Base-by-base conservation (phyloP, 1,139 yeast species). In the Lodderomyces margitis region DNA sequence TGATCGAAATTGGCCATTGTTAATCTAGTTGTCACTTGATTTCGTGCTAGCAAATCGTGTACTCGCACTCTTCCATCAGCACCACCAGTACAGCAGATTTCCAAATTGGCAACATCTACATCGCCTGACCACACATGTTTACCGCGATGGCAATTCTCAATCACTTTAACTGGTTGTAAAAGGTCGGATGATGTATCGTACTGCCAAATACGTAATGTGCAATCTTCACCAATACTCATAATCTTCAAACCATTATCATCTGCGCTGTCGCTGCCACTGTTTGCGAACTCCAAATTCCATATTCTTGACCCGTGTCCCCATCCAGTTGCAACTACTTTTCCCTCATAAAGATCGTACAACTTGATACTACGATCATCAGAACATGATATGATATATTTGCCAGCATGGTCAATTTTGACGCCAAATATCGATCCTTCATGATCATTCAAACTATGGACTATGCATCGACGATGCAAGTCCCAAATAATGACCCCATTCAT, bases 301-400 rank as follows among this genome's bases (percentile, higher is more conserved):
- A 92, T 89, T 57, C 98, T 75, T 0, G 98, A 91, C 3, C 87
- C 84, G 58, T 92, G 98, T 12, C 98, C 98, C 97, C 98, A 92
- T 0, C 96, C 98, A 31, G 81, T 78, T 1, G 92, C 84, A 28
- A 86, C 50, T 24, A 81, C 63, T 6, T 64, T 51, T 0, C 94
- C 92, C 2, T 72, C 55, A 5, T 56, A 53, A 47, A 83, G 65
- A 49, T 79, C 80, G 81, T 91, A 91, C 9, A 92, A 59, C 43
- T 83, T 83, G 39, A 92, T 80, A 0, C 96, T 86, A 47, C 98
- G 72, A 57, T 92, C 98, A 59, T 92, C 98, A 0, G 98, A 91
- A 58, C 98, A 92, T 32, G 94, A 81, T 1, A 83, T 79, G 6
- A 87, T 65, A 43, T 66, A 72, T 38, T 66, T 59, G 3, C 86